These are phyloP conservation scores for Allium fistulosum DNA, from an alignment of 106 monocot genomes.

Conservation along the genomic window DNA sequence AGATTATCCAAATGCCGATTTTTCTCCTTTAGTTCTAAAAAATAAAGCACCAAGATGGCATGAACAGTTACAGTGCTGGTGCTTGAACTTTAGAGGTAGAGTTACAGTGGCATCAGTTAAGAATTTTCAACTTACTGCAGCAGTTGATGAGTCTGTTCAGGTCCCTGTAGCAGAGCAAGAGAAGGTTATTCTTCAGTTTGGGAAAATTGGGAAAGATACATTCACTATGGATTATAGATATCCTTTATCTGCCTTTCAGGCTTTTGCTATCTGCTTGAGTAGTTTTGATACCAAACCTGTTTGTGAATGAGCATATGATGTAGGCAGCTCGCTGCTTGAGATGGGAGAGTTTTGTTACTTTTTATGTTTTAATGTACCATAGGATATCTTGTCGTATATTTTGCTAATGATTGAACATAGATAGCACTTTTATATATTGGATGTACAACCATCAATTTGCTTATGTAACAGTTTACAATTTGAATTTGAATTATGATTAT, in stretches of 20 bases:
- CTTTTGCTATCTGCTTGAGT: slow-evolving; percentile 61
- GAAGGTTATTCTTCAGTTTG: slow-evolving; percentile 74
- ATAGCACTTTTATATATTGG: too few relatives aligned
- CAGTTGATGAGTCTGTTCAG: slow-evolving; percentile 24
- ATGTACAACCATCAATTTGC: too few relatives aligned
- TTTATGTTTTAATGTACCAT: too few relatives aligned
- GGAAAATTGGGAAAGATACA: slow-evolving; percentile 70
- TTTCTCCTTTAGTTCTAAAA: slow-evolving; percentile 40
- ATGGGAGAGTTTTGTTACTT: too few relatives aligned
- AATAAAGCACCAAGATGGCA: slow-evolving; percentile 84
- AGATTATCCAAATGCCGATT: neutral
- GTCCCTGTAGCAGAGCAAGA: slow-evolving; percentile 46
- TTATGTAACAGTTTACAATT: too few relatives aligned
- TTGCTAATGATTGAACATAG: too few relatives aligned
- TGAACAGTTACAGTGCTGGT: slow-evolving; percentile 87
- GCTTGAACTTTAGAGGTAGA: slow-evolving; percentile 67
- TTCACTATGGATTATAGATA: slow-evolving; percentile 84
- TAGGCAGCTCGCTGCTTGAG: neutral
- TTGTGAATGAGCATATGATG: slow-evolving; percentile 6
- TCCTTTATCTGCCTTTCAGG: slow-evolving; percentile 71
- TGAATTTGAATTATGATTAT: too few relatives aligned
- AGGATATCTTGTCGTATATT: too few relatives aligned
- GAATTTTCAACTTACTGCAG: slow-evolving; percentile 77
- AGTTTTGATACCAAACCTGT: slow-evolving; percentile 60
- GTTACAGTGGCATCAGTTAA: slow-evolving; percentile 79